These are phyloP conservation scores for Boechera divaricarpa DNA, from an alignment of 345 rosid genomes.

Conservation along the genomic window DNA sequence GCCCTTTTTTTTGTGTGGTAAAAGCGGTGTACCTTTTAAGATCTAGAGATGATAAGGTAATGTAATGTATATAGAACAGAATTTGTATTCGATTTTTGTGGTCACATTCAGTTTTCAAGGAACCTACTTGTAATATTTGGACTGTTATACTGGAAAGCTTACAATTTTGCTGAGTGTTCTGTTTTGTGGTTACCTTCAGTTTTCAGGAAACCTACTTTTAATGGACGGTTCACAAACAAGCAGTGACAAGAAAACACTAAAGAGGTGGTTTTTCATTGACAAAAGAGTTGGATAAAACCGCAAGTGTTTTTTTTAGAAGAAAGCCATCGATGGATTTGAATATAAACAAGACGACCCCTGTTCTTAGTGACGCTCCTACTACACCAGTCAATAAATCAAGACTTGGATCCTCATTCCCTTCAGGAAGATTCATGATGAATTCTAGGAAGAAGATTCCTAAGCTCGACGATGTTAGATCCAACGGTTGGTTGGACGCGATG, in stretches of 20 bases:
- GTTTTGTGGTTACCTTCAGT: constrained; percentile 45
- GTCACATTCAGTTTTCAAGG: constrained; percentile 48
- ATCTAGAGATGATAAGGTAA: constrained; percentile 76
- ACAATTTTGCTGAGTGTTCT: constrained; percentile 13
- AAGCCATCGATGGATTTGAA: constrained; percentile 67
- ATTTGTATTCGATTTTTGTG: background rate
- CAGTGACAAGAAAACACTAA: constrained; percentile 84
- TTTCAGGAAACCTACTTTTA: constrained; percentile 57
- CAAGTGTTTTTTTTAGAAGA: background rate
- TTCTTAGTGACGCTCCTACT: constrained; percentile 66
- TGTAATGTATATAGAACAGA: background rate
- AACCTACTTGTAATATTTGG: constrained; percentile 3
- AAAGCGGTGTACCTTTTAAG: constrained; percentile 47
- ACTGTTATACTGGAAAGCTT: background rate
- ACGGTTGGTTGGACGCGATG: constrained; percentile 97
- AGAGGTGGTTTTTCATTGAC: constrained; percentile 95
- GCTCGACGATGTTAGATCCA: constrained; percentile 84
- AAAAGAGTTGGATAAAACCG: constrained; percentile 68
- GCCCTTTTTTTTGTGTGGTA: constrained; percentile 16
- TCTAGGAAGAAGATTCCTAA: constrained; percentile 73
- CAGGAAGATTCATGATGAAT: constrained; percentile 58
- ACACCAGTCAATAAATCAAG: constrained; percentile 69
- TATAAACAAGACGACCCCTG: constrained; percentile 70
- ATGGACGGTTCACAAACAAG: constrained; percentile 72
- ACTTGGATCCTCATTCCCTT: constrained; percentile 63